Base-by-base conservation (phyloP, 495 filamentous ascomycete genomes). In the Pyrenopolyporus hunteri region DNA sequence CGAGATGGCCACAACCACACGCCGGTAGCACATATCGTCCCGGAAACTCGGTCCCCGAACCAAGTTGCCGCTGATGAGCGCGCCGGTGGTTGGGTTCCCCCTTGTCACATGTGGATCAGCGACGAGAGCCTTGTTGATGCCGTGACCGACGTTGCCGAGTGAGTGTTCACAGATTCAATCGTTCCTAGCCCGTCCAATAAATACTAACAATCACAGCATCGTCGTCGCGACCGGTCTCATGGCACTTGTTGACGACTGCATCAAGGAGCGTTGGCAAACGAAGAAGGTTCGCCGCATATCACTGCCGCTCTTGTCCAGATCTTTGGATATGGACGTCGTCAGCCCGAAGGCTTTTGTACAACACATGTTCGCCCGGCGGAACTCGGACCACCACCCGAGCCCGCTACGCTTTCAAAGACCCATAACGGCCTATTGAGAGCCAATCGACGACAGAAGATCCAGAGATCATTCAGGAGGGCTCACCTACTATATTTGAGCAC, bases 211-310 rank as follows among this genome's bases (percentile, higher is more conserved):
- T 22, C 11, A 8, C 52, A 96, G 93, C 69, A 88, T 92, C 59
- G 88, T 98, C 66, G 85, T 98, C 52, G 87, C 93, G 17, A 93
- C 93, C 43, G 94, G 93, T 32, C 80, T 98, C 67, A 89, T 95
- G 40, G 86, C 89, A 5, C 85, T 98, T 37, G 88, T 96, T 55
- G 94, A 98, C 67, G 93, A 98, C 74, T 90, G 87, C 75, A 93
- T 97, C 76, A 87, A 89, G 71, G 82, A 86, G 42, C 85, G 85
- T 49, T 94, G 89, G 83, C 86, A 91, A 68, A 74, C 82, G 17
- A 85, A 85, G 70, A 84, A 85, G 68, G 73, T 76, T 40, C 81
- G 82, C 35, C 85, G 82, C 31, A 76, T 84, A 60, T 78, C 82
- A n/a, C 74, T 84, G 57, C 73, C 82, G 29, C 82, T 80, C 63